phyloP scores from a whole-genome alignment of 2,329 filamentous ascomycete species.

The Cladophialophora immunda region DNA sequence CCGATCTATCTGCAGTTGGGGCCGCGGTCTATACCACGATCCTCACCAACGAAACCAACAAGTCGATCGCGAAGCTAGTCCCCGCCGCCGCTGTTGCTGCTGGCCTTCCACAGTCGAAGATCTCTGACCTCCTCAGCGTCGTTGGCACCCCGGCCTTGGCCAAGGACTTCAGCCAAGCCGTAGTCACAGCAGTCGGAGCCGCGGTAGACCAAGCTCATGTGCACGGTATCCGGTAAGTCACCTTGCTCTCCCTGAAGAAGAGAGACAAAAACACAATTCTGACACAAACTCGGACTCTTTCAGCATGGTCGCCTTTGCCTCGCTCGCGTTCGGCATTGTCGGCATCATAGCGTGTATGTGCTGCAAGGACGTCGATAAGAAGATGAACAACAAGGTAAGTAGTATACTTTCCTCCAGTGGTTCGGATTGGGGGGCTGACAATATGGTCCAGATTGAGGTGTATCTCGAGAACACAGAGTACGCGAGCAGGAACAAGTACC shows the following conservation, averaged over 20 bases:
- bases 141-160: conserved; percentile 16
- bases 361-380: conserved; percentile 46
- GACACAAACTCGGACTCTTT: too few species aligned
- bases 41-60: conserved; percentile 40
- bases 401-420: neutral
- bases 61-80: conserved; percentile 46
- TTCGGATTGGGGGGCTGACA: neutral
- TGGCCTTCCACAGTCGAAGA: conserved; percentile 41
- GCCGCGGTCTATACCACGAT: conserved; percentile 55
- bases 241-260: neutral
- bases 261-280: neutral
- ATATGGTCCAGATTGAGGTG: conserved; percentile 38
- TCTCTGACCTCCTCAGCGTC: neutral
- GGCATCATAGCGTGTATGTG: conserved; percentile 44
- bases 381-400: conserved; percentile 46
- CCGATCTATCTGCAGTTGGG: conserved; percentile 43
- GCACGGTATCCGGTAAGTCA: conserved; percentile 4
- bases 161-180: neutral
- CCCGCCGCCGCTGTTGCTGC: conserved; percentile 48
- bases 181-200: neutral
- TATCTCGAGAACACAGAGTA: conserved; percentile 26
- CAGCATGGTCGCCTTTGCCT: conserved; percentile 38
- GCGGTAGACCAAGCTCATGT: conserved; percentile 11
- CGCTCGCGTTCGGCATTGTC: conserved; percentile 46
- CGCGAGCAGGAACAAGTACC: conserved; percentile 25